Evolutionary conservation across 2,329 filamentous ascomycete genomes (phyloP), one percentile per base, ranked within the genome.

Genomic region (Fusarium duplospermum): DNA sequence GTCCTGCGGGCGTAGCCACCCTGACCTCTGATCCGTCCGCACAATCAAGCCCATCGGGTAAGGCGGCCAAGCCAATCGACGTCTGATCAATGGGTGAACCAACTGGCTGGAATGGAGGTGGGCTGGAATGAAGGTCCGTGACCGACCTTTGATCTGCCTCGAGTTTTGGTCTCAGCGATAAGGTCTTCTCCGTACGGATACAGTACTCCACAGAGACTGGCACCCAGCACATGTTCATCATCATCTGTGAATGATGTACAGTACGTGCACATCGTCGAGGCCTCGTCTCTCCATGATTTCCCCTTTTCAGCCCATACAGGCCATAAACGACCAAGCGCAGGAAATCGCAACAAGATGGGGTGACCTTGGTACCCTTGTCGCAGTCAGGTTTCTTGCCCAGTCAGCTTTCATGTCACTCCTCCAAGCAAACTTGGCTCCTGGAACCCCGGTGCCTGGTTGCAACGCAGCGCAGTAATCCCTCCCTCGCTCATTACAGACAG

Each of bases 401-500:
- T 74, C 75, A 76, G 72, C 74, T 76, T 66, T 72, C 68, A 72
- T 66, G 36, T 64, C 66, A 62, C 62, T 67, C 61, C 38, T 62
- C 73, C 71, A 75, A 76, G 60, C 71, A 67, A 76, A 69, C 74
- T 74, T 73, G 76, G 63, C 69, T 68, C 75, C 75, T 73, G 64
- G 72, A 71, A 67, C 47, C 61, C 65, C 64, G 40, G 31, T 33
- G 22, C 66, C 38, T 42, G 64, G 64, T 42, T 67, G 65, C 54
- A 54, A 47, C 50, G 31, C 62, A 68, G 35, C 16, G 31, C 62
- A 65, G 47, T 20, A 54, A 57, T 59, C 36, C 24, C 47, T 59
- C 29, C 24, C 47, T 52, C 47, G 6, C 47, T 52, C 47, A 29
- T 29, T 29, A 29, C 24, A 8, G 27, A 36, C 47, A 54, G 58